These are phyloP conservation scores for Pulveroboletus sp. DNA, from an alignment of 768 basidiomycete genomes.

Conservation along the genomic window DNA sequence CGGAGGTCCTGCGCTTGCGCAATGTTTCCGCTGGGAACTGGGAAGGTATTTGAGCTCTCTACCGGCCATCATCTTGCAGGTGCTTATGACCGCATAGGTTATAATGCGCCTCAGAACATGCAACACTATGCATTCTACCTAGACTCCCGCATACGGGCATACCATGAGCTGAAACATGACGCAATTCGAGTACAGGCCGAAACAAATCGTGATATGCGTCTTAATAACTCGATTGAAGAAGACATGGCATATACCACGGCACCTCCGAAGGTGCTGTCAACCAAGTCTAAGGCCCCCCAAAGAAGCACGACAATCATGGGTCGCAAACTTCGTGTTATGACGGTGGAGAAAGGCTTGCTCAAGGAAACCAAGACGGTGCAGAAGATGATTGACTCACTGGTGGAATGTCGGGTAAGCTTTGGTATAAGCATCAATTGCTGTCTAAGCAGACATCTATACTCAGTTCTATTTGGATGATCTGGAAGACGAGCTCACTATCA, in stretches of 20 bases:
- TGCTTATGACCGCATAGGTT: conserved; percentile 47
- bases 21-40: conserved; percentile 79
- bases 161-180: conserved; percentile 89
- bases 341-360: conserved; percentile 92
- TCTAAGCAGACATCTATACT: background rate
- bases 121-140: conserved; percentile 86
- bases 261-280: conserved; percentile 29
- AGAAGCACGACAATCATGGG: conserved; percentile 78
- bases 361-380: conserved; percentile 92
- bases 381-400: conserved; percentile 79
- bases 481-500: conserved; percentile 85
- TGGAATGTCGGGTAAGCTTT: conserved; percentile 77
- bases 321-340: conserved; percentile 82
- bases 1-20: conserved; percentile 74
- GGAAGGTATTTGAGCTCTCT: conserved; percentile 60
- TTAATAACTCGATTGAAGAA: conserved; percentile 58
- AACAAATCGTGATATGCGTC: conserved; percentile 80
- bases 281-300: conserved; percentile 34
- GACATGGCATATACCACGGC: conserved; percentile 35
- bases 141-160: conserved; percentile 82
- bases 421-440: background rate
- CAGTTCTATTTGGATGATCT: conserved; percentile 94
- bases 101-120: conserved; percentile 80
- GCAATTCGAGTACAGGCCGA: conserved; percentile 92
- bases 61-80: background rate